Evolutionary conservation across 2,329 filamentous ascomycete genomes (phyloP), one percentile per base, ranked within the genome.

Genomic region (Penicillium vulpinum): DNA sequence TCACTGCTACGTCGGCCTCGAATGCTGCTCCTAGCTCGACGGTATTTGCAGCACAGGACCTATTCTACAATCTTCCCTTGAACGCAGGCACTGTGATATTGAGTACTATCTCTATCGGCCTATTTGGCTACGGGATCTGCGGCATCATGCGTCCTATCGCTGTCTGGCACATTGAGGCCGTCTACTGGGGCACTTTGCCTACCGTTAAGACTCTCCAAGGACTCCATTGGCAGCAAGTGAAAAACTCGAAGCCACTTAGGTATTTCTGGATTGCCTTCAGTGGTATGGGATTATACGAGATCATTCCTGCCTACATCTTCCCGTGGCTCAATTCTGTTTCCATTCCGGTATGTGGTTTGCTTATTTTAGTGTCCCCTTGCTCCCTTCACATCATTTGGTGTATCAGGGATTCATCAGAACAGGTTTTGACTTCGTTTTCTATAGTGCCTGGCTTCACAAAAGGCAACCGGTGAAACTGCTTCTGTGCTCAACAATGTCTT

Each of bases 261-360:
- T 77, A 72, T 51, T 84, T 85, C 63, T 83, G 81, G 79, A 82
- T 80, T 64, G 73, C 74, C 36, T 81, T 81, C 48, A 64, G 60
- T 0, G 75, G 72, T 63, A 83, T 83, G 78, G 78, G 76, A 13
- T 36, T 75, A 13, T 84, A 80, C 57, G 81, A 85, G 61, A 78
- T 81, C 58, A 77, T 84, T 29, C 82, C 82, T 0, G 80, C 81
- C 2, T 85, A 84, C 55, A 80, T 84, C 39, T 82, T 77, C 51
- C 80, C 81, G 0, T 84, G 80, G 79, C 75, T 85, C 10, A 83
- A 83, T 64, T 80, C 79, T 0, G 70, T 84, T 15, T 84, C 82
- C 0, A 77, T 85, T 9, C 80, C 81, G 1, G 62, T 64, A 57
- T 7, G 60, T 61, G 21, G 4, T 11, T 31, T 31, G 26, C 22